Evolutionary conservation across 805 yeast genomes (phyloP).

Genomic region (Ogataea chonburiensis): DNA sequence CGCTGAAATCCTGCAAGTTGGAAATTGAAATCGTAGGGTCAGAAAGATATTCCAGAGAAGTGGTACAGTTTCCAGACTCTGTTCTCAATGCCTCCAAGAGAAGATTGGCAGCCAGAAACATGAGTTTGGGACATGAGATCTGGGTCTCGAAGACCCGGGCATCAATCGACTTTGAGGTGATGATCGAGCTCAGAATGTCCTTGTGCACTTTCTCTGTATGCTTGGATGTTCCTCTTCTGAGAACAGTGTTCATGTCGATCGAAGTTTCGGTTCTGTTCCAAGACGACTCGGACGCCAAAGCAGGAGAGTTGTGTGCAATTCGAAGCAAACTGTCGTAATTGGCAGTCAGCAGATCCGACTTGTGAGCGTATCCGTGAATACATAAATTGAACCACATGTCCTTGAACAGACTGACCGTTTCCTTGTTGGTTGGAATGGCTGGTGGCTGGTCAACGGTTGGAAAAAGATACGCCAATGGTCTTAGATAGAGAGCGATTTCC

Average conservation of each 20-base stretch:
- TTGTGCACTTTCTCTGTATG: slow-evolving; percentile 76
- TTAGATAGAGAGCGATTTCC: slow-evolving; percentile 60
- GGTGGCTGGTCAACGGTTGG: slow-evolving; percentile 56
- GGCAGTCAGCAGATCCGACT: slow-evolving; percentile 51
- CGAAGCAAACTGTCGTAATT: slow-evolving; percentile 51
- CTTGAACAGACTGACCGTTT: slow-evolving; percentile 61
- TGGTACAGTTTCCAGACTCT: slow-evolving; percentile 76
- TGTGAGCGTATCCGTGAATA: slow-evolving; percentile 79
- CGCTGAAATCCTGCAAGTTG: slow-evolving; percentile 67
- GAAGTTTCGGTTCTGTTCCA: slow-evolving; percentile 88
- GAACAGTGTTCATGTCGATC: slow-evolving; percentile 84
- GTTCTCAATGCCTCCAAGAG: slow-evolving; percentile 79
- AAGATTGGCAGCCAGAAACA: slow-evolving; percentile 83
- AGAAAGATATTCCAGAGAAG: slow-evolving; percentile 72
- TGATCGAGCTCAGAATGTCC: slow-evolving; percentile 49
- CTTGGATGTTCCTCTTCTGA: slow-evolving; percentile 86
- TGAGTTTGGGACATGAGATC: slow-evolving; percentile 70
- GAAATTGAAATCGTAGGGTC: slow-evolving; percentile 77
- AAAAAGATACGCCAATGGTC: slow-evolving; percentile 72
- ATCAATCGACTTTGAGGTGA: slow-evolving; percentile 53
- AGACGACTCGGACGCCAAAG: slow-evolving; percentile 77
- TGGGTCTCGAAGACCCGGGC: slow-evolving; percentile 38
- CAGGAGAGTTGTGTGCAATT: slow-evolving; percentile 86
- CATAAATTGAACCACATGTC: slow-evolving; percentile 94
- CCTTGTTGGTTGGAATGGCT: slow-evolving; percentile 43